These are phyloP conservation scores for Dovyalis caffra DNA, from an alignment of 345 rosid genomes.

Conservation along the genomic window DNA sequence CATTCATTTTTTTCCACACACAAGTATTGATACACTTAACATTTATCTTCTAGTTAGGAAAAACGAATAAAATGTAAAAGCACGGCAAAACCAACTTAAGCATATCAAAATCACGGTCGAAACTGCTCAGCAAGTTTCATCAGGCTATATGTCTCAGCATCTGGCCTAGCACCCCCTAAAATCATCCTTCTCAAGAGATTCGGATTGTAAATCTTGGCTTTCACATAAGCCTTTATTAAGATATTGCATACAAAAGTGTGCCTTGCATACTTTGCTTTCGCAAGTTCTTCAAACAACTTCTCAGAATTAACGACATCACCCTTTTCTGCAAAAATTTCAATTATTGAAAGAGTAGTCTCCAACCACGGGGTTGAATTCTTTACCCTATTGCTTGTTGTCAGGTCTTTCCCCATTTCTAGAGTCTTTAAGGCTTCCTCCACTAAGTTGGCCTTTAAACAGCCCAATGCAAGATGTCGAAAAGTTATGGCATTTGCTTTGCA, in stretches of 20 bases:
- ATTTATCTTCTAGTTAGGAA: not conserved
- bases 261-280: conserved; percentile 59
- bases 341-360: conserved; percentile 71
- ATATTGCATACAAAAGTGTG: conserved; percentile 79
- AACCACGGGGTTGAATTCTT: conserved; percentile 81
- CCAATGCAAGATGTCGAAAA: conserved; percentile 79
- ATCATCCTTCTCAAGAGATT: conserved; percentile 88
- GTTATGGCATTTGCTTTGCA: conserved; percentile 82
- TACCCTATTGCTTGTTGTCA: conserved; percentile 48
- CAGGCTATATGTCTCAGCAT: conserved; percentile 86
- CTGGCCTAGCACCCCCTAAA: conserved; percentile 86
- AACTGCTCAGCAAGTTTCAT: conserved; percentile 69
- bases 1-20: too few species aligned
- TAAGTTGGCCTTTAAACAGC: conserved; percentile 66
- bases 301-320: conserved; percentile 72
- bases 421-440: conserved; percentile 68
- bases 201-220: conserved; percentile 62
- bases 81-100: not conserved
- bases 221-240: conserved; percentile 77
- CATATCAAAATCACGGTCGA: conserved; percentile 20
- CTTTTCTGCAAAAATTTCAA: conserved; percentile 69
- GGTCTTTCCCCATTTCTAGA: conserved; percentile 47
- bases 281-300: conserved; percentile 69
- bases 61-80: not conserved
- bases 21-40: not conserved